A percentile compares a stretch with the other conserved stretches of the same genome.
Evolutionary conservation across 176 grass and related monocot genomes (phyloP).

Genomic region (Phragmites australis): DNA sequence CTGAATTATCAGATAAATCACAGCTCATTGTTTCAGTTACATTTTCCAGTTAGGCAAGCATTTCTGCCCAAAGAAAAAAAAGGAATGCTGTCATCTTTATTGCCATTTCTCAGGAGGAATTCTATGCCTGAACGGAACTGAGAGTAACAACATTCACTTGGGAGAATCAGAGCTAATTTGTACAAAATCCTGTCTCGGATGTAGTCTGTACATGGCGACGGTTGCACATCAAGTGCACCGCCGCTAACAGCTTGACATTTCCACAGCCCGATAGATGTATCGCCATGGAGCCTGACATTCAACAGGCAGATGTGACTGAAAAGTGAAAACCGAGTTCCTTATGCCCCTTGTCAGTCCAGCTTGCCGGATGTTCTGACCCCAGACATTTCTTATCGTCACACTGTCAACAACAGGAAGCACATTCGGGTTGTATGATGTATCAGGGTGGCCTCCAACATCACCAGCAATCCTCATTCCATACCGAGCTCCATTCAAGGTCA

Average conservation of each 20-base stretch:
- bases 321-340: slow-evolving; percentile 56
- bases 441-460: slow-evolving; percentile 64
- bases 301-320: slow-evolving; percentile 73
- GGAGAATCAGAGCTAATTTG: slow-evolving; percentile 32
- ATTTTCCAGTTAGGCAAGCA: background rate
- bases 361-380: slow-evolving; percentile 59
- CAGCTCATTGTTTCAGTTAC: slow-evolving; percentile 19
- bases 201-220: slow-evolving; percentile 55
- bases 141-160: slow-evolving; percentile 10
- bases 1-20: background rate
- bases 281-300: slow-evolving; percentile 54
- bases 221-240: slow-evolving; percentile 52
- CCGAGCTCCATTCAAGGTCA: slow-evolving; percentile 56
- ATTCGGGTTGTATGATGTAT: slow-evolving; percentile 47
- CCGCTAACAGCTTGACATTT: slow-evolving; percentile 59
- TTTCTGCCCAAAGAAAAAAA: background rate
- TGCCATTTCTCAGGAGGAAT: background rate
- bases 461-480: slow-evolving; percentile 59
- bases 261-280: slow-evolving; percentile 41
- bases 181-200: slow-evolving; percentile 47
- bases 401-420: slow-evolving; percentile 48
- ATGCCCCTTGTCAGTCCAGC: slow-evolving; percentile 65
- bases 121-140: background rate
- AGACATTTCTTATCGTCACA: slow-evolving; percentile 60
- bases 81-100: slow-evolving; percentile 16